Conservation (phyloP, 306 rosid species). For the Astragalus glycyphyllos region DNA sequence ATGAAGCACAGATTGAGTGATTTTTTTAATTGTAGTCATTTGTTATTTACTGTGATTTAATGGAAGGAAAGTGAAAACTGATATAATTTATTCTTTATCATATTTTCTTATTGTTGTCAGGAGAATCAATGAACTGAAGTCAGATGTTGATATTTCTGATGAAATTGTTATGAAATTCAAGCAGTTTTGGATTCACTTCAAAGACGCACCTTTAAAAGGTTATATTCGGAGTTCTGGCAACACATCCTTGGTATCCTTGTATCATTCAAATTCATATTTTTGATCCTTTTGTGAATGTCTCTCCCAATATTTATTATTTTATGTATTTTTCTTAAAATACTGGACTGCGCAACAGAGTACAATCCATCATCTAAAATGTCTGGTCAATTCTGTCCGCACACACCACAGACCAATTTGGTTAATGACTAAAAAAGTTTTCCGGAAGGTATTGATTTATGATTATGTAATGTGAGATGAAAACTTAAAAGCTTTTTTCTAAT, state of each 20-base stretch:
- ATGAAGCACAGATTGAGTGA: constrained; percentile 14
- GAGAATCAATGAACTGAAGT: constrained; percentile 87
- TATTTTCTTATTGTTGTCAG: constrained; percentile 49
- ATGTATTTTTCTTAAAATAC: constrained; percentile 2
- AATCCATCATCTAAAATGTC: constrained; percentile 17
- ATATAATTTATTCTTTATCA: constrained; percentile 8
- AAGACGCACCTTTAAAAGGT: constrained; percentile 89
- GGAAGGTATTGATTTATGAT: constrained; percentile 40
- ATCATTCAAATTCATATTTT: constrained; percentile 31
- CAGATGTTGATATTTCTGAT: constrained; percentile 73
- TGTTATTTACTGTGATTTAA: constrained; percentile 38
- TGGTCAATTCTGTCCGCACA: constrained; percentile 17
- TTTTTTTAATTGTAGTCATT: constrained; percentile 31
- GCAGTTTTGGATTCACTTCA: constrained; percentile 75
- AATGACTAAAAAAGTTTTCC: constrained; percentile 19
- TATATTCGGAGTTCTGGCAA: constrained; percentile 43
- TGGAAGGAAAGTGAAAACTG: constrained; percentile 32
- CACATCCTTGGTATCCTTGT: constrained; percentile 17
- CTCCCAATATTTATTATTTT: constrained; percentile 35
- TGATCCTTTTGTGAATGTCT: constrained; percentile 11
- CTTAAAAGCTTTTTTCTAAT: constrained; percentile 39
- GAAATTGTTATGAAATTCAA: constrained; percentile 64
- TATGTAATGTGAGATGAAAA: constrained; percentile 40
- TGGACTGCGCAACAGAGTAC: constrained; percentile 18
- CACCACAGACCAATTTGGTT: constrained; percentile 4